Evolutionary conservation across 2,329 filamentous ascomycete species (phyloP).

Genomic region (Fusarium sp.): DNA sequence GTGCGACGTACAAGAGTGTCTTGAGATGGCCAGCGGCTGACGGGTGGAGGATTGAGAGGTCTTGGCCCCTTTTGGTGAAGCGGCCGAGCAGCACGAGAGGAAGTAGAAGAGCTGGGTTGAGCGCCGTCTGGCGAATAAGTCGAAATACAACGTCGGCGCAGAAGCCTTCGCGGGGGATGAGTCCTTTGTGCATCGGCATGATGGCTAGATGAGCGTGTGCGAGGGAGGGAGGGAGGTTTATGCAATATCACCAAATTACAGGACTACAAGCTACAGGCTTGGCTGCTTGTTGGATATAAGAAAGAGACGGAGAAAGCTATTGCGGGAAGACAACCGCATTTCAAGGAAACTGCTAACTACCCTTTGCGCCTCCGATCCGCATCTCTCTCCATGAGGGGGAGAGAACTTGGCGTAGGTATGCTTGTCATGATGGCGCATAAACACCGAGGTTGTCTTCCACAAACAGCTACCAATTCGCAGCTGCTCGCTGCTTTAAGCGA

Average conservation of each 20-base stretch:
- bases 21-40: constrained; percentile 61
- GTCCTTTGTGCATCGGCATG: constrained; percentile 60
- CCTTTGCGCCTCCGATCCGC: neutral
- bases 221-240: constrained; percentile 8
- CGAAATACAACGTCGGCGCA: constrained; percentile 68
- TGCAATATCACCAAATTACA: constrained; percentile 3
- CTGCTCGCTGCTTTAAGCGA: neutral
- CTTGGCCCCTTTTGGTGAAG: constrained; percentile 70
- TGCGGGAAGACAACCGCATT: neutral
- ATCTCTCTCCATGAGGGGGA: constrained; percentile 5
- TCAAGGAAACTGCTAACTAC: neutral
- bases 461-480: constrained; percentile 32
- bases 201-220: constrained; percentile 10
- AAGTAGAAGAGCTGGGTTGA: constrained; percentile 73
- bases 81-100: constrained; percentile 71
- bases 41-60: constrained; percentile 64
- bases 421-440: constrained; percentile 10
- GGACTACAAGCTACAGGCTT: neutral
- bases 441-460: constrained; percentile 28
- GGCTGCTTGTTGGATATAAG: neutral
- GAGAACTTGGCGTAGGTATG: constrained; percentile 6
- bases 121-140: constrained; percentile 67
- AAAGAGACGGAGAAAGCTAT: neutral
- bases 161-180: constrained; percentile 68
- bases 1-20: constrained; percentile 47